Base-by-base conservation (phyloP, 78 protist genomes). In the Isochrysis galbana region DNA sequence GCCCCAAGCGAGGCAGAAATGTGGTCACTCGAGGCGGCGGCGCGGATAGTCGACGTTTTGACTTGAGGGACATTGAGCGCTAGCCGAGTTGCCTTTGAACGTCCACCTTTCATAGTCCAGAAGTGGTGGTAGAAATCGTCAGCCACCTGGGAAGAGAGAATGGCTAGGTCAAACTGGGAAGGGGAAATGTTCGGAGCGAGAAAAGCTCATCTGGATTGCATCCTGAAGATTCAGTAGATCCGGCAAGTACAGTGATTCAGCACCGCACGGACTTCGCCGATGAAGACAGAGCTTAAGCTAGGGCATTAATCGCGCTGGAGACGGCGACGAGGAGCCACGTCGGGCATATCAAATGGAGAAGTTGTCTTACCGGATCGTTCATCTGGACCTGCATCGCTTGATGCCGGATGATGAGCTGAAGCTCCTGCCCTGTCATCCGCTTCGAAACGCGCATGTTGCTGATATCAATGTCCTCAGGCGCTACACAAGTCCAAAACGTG, bases 91-190 rank as follows among this genome's bases (percentile, higher is more conserved):
- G 82, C 84, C 32, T 1, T 36, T 4, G 84, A 77, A 46, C 19
- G 44, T 14, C 84, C 84, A 4, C 84, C 84, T 46, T 77, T 77
- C 36, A 77, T 26, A 32, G 39, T 32, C 84, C 84, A 77, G 22
- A 77, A 77, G 46, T 77, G 84, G 46, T 77, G 84, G 84, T 77
- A 77, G 39, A 77, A 77, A 46, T 77, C 84, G 84, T 77, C 84
- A 17, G 0, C 46, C 34, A 77, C 67, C 67, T 54, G 67, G 32
- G 67, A 54, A n/a, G n/a, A n/a, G n/a, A n/a, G n/a, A n/a, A n/a
- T n/a, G n/a, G n/a, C n/a, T n/a, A n/a, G n/a, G n/a, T n/a, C n/a
- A n/a, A n/a, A n/a, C n/a, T n/a, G n/a, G n/a, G n/a, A n/a, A n/a
- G n/a, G n/a, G n/a, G n/a, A n/a, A n/a, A n/a, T n/a, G n/a, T n/a